Base-by-base conservation (phyloP, 2,329 filamentous ascomycete genomes). In the Rhexocercosporidium sp. region DNA sequence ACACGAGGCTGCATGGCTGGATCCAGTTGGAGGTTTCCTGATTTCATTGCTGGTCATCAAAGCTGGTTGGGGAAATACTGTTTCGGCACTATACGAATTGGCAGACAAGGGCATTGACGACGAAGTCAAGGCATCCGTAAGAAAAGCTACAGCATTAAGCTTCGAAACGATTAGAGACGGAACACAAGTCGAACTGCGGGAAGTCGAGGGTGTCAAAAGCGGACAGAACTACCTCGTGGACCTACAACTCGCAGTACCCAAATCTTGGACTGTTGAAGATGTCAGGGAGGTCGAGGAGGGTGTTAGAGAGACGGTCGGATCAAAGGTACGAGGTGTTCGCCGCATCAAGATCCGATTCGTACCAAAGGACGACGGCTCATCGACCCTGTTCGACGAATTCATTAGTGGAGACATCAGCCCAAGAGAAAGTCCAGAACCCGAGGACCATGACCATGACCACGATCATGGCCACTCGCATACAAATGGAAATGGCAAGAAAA, bases 151-250 rank as follows among this genome's bases (percentile, higher is more conserved):
- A 0, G 80, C 82, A 37, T 87, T 86, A 72, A 88, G 86, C 3
- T 80, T 96, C 22, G 80, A 80, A 18, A 82, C 82, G 6, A 75
- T 91, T 22, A 78, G 79, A 61, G 81, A 85, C 60, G 82, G 86
- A 59, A 81, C 86, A 57, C 81, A 89, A 64, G 85, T 94, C 9
- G 88, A 92, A 75, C 81, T 97, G 54, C 87, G 91, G 53, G 91
- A 92, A 53, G 86, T 98, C 3, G 92, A 93, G 71, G 96, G 96
- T 64, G 86, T 97, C 80, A 99, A 99, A 81, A 96, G 93, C 3
- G 96, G 96, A 34, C 96, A 97, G 79, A 99, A 97, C 81, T 97
- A 96, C 78, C 84, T 98, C 34, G 90, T 98, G 73, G 96, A 98
- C 74, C 79, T 99, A 8, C 94, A 97, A 78, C 81, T 98, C 69